Percentiles rank a stretch among this genome's conserved stretches.
Evolutionary conservation across 2,329 filamentous ascomycete species (phyloP).

Genomic region (Fusarium kyushuense): DNA sequence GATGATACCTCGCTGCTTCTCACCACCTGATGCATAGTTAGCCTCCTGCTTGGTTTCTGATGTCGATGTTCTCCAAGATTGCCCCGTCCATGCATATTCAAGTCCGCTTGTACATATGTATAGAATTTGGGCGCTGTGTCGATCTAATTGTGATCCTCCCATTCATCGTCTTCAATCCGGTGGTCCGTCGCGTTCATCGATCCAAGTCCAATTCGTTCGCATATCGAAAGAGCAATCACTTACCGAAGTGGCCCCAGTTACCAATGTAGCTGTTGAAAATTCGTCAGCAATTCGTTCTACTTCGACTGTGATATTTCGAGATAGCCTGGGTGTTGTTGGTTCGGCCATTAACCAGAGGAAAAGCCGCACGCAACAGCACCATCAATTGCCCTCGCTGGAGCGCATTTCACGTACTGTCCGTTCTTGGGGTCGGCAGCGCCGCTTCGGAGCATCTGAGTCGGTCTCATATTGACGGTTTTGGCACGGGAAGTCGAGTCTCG

Average conservation of each 20-base stretch:
- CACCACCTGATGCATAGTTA: slow-evolving; percentile 60
- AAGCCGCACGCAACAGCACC: slow-evolving; percentile 50
- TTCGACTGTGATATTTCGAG: slow-evolving; percentile 25
- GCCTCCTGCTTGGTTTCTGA: slow-evolving; percentile 17
- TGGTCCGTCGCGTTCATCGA: slow-evolving; percentile 43
- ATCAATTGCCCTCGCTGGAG: slow-evolving; percentile 36
- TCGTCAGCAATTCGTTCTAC: slow-evolving; percentile 43
- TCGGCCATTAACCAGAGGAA: slow-evolving; percentile 42
- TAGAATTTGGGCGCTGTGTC: neutral
- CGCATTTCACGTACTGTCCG: slow-evolving; percentile 52
- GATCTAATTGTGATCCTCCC: slow-evolving; percentile 36
- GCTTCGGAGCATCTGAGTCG: slow-evolving; percentile 55
- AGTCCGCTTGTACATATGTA: neutral
- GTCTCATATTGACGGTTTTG: slow-evolving; percentile 55
- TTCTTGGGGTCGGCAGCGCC: slow-evolving; percentile 52
- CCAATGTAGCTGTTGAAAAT: slow-evolving; percentile 72
- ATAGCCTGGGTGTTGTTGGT: slow-evolving; percentile 22
- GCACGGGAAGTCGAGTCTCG: slow-evolving; percentile 39
- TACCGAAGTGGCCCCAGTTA: slow-evolving; percentile 81
- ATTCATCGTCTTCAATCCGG: slow-evolving; percentile 34
- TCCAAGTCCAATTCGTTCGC: slow-evolving; percentile 35
- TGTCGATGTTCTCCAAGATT: neutral
- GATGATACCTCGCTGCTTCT: slow-evolving; percentile 73
- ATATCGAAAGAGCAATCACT: slow-evolving; percentile 54
- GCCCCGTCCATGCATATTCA: neutral